A percentile compares a stretch with the other conserved stretches of the same genome.
These are phyloP conservation scores for Barnettozyma sucrosica DNA, from an alignment of 805 yeast genomes.

Conservation along the genomic window DNA sequence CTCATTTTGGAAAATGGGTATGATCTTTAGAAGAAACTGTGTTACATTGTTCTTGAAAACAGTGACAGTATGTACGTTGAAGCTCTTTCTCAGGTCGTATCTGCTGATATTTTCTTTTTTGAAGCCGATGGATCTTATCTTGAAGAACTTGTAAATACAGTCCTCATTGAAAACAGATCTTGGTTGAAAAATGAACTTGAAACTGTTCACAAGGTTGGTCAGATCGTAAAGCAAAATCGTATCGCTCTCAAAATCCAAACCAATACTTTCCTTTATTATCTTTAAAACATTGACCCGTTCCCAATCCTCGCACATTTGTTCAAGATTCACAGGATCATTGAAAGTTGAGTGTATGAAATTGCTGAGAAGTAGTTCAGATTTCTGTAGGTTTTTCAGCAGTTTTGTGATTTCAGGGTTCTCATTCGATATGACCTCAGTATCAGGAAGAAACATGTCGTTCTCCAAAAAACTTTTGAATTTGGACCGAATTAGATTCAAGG, in stretches of 20 bases:
- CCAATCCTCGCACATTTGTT: conserved; percentile 14
- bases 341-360: conserved; percentile 7
- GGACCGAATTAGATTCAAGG: not conserved
- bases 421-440: conserved; percentile 5
- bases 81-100: not conserved
- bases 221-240: conserved; percentile 1
- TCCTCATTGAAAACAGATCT: not conserved
- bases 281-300: conserved; percentile 3
- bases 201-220: not conserved
- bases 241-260: conserved; percentile 1
- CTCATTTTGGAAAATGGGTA: conserved; percentile 1
- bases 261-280: conserved; percentile 1
- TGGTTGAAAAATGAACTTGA: conserved; percentile 1
- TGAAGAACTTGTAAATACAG: conserved; percentile 1
- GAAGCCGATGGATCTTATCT: not conserved
- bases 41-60: conserved; percentile 4
- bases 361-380: conserved; percentile 12
- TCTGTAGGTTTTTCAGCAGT: conserved; percentile 10
- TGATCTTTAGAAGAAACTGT: conserved; percentile 2
- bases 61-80: not conserved
- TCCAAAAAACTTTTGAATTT: conserved; percentile 1
- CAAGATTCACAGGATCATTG: not conserved
- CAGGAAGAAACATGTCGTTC: conserved; percentile 7
- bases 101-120: not conserved
- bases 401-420: not conserved